Evolutionary conservation across 768 basidiomycete genomes (phyloP).

Genomic region (Candolleomyces aberdarensis): DNA sequence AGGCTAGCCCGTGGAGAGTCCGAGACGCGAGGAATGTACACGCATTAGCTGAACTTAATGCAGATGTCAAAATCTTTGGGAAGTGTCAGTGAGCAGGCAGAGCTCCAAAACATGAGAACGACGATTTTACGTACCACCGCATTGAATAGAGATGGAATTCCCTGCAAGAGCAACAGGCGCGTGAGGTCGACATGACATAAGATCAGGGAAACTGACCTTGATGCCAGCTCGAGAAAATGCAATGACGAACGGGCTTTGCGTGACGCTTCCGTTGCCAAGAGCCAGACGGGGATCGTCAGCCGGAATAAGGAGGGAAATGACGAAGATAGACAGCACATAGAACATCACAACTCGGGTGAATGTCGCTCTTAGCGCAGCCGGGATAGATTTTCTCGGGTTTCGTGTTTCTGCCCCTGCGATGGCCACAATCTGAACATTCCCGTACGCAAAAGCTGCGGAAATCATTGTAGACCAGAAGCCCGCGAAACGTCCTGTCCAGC

Average conservation of each 20-base stretch:
- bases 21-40: conserved; percentile 44
- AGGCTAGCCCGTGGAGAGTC: conserved; percentile 35
- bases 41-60: conserved; percentile 58
- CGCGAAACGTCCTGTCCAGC: conserved; percentile 48
- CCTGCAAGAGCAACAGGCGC: conserved; percentile 15
- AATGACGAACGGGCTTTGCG: conserved; percentile 71
- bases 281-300: conserved; percentile 43
- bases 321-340: conserved; percentile 53
- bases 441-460: conserved; percentile 59
- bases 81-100: background rate
- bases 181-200: background rate
- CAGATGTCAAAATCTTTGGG: conserved; percentile 43
- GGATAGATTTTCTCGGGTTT: conserved; percentile 65
- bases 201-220: conserved; percentile 33
- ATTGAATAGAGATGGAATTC: conserved; percentile 43
- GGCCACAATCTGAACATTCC: conserved; percentile 51
- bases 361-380: conserved; percentile 60
- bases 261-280: conserved; percentile 32
- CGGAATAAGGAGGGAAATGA: conserved; percentile 68
- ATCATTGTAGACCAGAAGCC: conserved; percentile 40
- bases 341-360: conserved; percentile 35
- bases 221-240: conserved; percentile 61
- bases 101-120: background rate
- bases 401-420: conserved; percentile 52
- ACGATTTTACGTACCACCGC: conserved; percentile 36